Percentiles rank a stretch among this genome's conserved stretches.
Conservation (phyloP, 352 stramenopile genomes). For the Phytophthora melonis region DNA sequence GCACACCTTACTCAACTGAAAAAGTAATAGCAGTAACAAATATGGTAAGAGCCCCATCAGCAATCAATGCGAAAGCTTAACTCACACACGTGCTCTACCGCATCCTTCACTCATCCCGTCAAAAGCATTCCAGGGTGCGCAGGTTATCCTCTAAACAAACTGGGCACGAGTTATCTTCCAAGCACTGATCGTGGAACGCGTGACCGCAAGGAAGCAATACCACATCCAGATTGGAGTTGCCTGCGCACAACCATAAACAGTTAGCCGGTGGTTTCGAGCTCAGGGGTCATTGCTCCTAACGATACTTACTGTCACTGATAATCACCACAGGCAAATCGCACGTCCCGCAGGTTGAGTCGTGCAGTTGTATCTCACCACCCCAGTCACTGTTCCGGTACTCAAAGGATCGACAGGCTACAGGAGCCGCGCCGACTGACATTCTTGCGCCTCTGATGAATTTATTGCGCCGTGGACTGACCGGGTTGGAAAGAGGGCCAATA, state of each 20-base stretch:
- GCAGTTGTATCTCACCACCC: conserved; percentile 87
- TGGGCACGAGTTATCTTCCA: conserved; percentile 70
- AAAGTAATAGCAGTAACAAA: not conserved
- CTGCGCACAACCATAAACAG: conserved; percentile 40
- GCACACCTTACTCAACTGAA: conserved; percentile 5
- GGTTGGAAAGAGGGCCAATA: conserved; percentile 13
- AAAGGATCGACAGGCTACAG: conserved; percentile 61
- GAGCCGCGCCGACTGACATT: conserved; percentile 18
- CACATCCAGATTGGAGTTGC: conserved; percentile 81
- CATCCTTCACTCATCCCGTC: conserved; percentile 7
- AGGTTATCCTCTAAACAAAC: conserved; percentile 74
- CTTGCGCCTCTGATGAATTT: conserved; percentile 22
- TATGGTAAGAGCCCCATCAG: not conserved
- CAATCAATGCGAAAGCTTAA: not conserved
- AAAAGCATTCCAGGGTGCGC: conserved; percentile 55
- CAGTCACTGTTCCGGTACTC: conserved; percentile 89
- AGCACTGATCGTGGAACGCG: conserved; percentile 75
- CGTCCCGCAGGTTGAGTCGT: conserved; percentile 75
- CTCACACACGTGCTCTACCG: not conserved
- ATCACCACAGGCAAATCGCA: conserved; percentile 88
- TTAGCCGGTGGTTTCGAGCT: conserved; percentile 4
- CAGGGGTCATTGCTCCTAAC: not conserved
- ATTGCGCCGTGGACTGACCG: conserved; percentile 14
- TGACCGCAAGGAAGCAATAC: conserved; percentile 82
- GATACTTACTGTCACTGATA: conserved; percentile 73